Evolutionary conservation across 139 green algal species (phyloP).

Genomic region (Closterium sp.): DNA sequence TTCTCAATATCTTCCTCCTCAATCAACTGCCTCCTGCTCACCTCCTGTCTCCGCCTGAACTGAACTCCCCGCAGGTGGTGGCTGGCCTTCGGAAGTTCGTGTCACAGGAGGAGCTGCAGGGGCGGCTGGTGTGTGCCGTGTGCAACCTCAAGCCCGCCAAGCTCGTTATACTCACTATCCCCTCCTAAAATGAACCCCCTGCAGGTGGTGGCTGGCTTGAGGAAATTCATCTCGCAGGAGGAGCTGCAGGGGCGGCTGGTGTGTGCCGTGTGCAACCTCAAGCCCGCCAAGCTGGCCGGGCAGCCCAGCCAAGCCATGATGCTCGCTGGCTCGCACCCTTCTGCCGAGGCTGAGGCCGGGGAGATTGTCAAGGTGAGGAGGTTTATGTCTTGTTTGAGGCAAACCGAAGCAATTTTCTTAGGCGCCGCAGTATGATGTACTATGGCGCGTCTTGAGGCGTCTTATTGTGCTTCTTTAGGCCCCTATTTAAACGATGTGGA

Average conservation of each 20-base stretch:
- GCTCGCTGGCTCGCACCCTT: slow-evolving; percentile 13
- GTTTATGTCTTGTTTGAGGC: no score
- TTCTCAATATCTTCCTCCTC: no score
- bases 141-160: slow-evolving; percentile 48
- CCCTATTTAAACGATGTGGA: no score
- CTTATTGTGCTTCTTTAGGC: no score
- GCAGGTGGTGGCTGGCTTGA: slow-evolving; percentile 37
- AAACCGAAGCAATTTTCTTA: no score
- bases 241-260: slow-evolving; percentile 25
- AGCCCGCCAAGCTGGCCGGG: slow-evolving; percentile 46
- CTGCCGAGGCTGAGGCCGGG: background rate
- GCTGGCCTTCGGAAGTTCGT: slow-evolving; percentile 44
- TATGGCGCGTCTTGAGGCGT: no score
- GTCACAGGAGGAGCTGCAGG: slow-evolving; percentile 17
- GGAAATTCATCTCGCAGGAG: slow-evolving; percentile 33
- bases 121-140: slow-evolving; percentile 15
- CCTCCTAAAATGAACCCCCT: no score
- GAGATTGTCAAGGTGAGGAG: slow-evolving; percentile 27
- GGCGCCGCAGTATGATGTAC: background rate
- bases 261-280: slow-evolving; percentile 34
- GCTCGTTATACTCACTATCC: background rate
- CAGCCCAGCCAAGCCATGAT: slow-evolving; percentile 48
- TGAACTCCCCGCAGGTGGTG: slow-evolving; percentile 9
- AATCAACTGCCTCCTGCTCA: no score
- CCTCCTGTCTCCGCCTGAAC: no score